These are phyloP conservation scores for Pseudoscleropodium purum DNA, from an alignment of 225 moss, liverwort and hornwort genomes.

Conservation along the genomic window DNA sequence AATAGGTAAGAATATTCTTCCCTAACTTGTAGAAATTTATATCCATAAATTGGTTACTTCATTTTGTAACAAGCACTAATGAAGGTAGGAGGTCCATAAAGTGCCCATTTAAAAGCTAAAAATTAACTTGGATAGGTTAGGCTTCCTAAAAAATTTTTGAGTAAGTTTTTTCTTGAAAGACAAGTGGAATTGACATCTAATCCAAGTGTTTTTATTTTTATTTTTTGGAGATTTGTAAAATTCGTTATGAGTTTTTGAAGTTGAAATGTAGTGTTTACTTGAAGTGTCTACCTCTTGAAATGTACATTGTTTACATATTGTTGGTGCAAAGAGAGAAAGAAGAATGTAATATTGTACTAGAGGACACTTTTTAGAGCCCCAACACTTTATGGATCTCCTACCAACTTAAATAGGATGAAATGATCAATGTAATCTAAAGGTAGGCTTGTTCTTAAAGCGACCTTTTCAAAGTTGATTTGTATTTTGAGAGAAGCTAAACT, in stretches of 20 bases:
- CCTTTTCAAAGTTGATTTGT: too few species aligned
- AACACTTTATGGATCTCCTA: background rate
- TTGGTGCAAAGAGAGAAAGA: background rate
- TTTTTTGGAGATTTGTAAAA: background rate
- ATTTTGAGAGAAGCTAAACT: too few species aligned
- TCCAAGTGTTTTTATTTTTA: fast-evolving
- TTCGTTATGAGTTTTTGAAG: background rate
- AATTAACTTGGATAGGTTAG: fast-evolving
- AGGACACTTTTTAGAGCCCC: background rate
- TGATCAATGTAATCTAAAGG: too few species aligned
- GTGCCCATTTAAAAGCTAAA: fast-evolving
- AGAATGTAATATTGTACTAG: fast-evolving
- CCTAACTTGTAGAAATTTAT: background rate
- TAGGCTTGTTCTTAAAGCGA: too few species aligned
- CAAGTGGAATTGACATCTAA: background rate
- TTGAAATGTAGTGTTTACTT: fast-evolving
- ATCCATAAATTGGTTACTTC: background rate
- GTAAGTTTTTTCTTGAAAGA: background rate
- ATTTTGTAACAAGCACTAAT: background rate
- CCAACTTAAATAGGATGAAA: background rate
- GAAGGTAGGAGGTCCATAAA: background rate
- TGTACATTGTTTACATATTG: background rate
- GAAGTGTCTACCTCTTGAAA: too few species aligned
- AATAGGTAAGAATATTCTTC: background rate
- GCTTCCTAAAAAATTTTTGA: background rate